Evolutionary conservation across 108 stramenopile species (phyloP).

Genomic region (Nitzschia sp.): DNA sequence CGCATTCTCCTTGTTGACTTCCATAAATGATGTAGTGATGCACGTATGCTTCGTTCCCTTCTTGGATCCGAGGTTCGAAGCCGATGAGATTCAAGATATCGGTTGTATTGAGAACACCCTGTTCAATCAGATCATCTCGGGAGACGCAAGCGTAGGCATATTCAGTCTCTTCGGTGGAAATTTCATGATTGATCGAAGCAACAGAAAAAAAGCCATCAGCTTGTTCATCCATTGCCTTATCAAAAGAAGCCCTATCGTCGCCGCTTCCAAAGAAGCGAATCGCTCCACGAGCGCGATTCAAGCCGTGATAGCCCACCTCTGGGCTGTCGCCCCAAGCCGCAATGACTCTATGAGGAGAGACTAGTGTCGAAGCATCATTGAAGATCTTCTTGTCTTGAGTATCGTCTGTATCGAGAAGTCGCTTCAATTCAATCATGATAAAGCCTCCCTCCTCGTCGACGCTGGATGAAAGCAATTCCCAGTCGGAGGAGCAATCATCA

Average conservation of each 20-base stretch:
- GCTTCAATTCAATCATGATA: slow-evolving; percentile 54
- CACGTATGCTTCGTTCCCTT: slow-evolving; percentile 27
- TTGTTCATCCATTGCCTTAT: slow-evolving; percentile 15
- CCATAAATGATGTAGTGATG: slow-evolving; percentile 45
- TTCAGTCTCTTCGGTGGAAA: slow-evolving; percentile 35
- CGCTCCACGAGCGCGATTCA: slow-evolving; percentile 28
- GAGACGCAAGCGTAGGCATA: slow-evolving; percentile 51
- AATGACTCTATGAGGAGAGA: slow-evolving; percentile 43
- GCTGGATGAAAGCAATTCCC: slow-evolving; percentile 28
- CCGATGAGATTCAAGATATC: slow-evolving; percentile 29
- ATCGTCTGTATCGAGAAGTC: slow-evolving; percentile 50
- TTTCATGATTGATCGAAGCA: slow-evolving; percentile 20
- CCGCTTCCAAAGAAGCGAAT: slow-evolving; percentile 42
- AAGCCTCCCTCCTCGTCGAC: slow-evolving; percentile 30
- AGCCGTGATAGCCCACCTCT: slow-evolving; percentile 43
- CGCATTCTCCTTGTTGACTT: not conserved
- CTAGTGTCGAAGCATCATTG: slow-evolving; percentile 24
- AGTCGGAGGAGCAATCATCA: slow-evolving; percentile 50
- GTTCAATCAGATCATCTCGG: slow-evolving; percentile 31
- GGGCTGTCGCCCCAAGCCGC: slow-evolving; percentile 64
- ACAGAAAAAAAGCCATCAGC: slow-evolving; percentile 45
- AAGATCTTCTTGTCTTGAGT: slow-evolving; percentile 43
- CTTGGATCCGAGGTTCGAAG: slow-evolving; percentile 34
- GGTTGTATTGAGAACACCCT: slow-evolving; percentile 24
- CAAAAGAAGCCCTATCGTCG: slow-evolving; percentile 20